Evolutionary conservation across 148 eudicot genomes (phyloP).

Genomic region (Limonium bicolor): DNA sequence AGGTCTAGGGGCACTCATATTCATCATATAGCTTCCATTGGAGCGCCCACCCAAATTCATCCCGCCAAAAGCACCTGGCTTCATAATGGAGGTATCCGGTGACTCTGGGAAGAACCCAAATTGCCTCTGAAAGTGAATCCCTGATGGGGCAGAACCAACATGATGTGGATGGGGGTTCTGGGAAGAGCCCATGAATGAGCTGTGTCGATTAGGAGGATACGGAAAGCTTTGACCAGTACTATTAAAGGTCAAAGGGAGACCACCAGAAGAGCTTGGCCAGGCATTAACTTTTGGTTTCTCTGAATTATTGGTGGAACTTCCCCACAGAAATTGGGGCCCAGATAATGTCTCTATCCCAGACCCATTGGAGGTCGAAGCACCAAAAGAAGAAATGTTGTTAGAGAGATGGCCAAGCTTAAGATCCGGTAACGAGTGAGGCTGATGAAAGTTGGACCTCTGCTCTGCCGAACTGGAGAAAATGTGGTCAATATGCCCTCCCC

Average conservation of each 20-base stretch:
- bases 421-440: constrained; percentile 67
- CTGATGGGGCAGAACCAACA: constrained; percentile 79
- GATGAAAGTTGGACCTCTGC: constrained; percentile 26
- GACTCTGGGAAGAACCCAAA: constrained; percentile 52
- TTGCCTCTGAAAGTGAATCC: constrained; percentile 39
- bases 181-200: constrained; percentile 21
- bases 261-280: constrained; percentile 25
- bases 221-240: constrained; percentile 40
- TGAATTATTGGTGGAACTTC: constrained; percentile 33
- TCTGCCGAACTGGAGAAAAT: constrained; percentile 24
- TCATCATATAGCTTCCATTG: constrained; percentile 27
- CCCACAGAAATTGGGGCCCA: constrained; percentile 85
- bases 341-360: constrained; percentile 60
- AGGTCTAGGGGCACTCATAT: constrained; percentile 29
- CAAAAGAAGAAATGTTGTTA: constrained; percentile 33
- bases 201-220: constrained; percentile 23
- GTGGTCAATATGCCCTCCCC: constrained; percentile 28
- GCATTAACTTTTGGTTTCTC: constrained; percentile 27
- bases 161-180: constrained; percentile 35
- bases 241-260: constrained; percentile 26
- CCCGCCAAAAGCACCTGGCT: constrained; percentile 29
- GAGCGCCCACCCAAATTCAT: constrained; percentile 22
- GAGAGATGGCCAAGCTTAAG: constrained; percentile 30
- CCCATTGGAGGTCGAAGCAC: constrained; percentile 45
- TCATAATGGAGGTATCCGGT: constrained; percentile 36